Evolutionary conservation across 176 grass and related monocot genomes (phyloP).

Genomic region (Calamus simplicifolius): DNA sequence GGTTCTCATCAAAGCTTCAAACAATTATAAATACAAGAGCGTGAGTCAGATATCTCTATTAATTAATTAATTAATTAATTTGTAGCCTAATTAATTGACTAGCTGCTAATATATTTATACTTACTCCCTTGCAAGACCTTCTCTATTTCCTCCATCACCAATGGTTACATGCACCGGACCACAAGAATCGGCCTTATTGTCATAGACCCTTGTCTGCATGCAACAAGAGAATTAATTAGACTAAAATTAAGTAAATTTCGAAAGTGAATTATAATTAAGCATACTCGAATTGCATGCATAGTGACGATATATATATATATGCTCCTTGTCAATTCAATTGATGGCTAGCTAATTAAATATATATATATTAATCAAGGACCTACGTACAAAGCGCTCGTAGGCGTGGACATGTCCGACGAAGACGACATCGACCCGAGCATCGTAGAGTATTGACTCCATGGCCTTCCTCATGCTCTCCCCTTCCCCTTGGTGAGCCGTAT

Average conservation of each 20-base stretch:
- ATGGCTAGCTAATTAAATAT: no score
- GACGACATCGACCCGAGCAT: constrained; percentile 59
- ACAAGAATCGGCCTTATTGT: constrained; percentile 48
- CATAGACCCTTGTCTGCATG: constrained; percentile 69
- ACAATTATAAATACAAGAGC: no score
- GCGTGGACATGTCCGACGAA: constrained; percentile 90
- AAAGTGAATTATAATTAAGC: no score
- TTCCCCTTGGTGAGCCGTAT: constrained; percentile 67
- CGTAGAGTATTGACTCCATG: constrained; percentile 63
- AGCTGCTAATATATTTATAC: no score
- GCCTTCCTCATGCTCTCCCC: constrained; percentile 71
- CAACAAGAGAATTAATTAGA: neutral
- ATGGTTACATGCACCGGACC: constrained; percentile 85
- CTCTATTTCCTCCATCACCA: constrained; percentile 89
- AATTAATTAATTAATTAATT: no score
- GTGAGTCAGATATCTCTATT: no score
- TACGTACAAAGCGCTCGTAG: constrained; percentile 93
- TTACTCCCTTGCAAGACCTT: constrained; percentile 94
- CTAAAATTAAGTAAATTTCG: no score
- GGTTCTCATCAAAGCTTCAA: constrained; percentile 58
- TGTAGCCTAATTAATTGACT: no score
- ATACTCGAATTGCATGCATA: no score
- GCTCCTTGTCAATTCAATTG: no score
- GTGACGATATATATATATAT: no score
- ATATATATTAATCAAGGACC: no score